Base-by-base conservation (phyloP, 2,329 filamentous ascomycete genomes). In the Xylariaceae sp. region DNA sequence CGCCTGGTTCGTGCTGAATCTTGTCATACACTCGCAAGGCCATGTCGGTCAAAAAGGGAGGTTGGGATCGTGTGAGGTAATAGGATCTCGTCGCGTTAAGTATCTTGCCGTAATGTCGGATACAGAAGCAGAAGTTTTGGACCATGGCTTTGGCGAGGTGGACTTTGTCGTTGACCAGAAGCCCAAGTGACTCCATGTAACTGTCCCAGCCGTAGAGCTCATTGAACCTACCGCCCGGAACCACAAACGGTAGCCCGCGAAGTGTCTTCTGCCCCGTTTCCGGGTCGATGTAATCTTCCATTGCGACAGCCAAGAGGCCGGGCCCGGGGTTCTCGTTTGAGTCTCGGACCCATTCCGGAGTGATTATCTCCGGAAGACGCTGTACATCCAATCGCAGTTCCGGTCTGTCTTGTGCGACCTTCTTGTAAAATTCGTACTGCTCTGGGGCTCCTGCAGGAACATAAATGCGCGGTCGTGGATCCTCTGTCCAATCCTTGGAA, bases 121-220 rank as follows among this genome's bases (percentile, higher is more conserved):
- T 97, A 68, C 89, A 95, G 72, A 98, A 98, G 64, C 89, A 94
- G 64, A 97, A 97, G 69, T 98, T 95, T 55, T 79, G 74, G 38
- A 97, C 90, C 89, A 98, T 97, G 37, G 85, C 79, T 70, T 96
- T 95, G 52, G 89, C 89, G 41, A 97, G 71, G 56, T 96, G 82
- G 17, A 89, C 81, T 44, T 87, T 83, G 60, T 93, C 87, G 59
- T 91, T 89, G 54, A 89, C 80, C 44, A 97, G 72, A 44, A 98
- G 75, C 15, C 93, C 93, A 3, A 97, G 73, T 4, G 91, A 93
- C 63, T 91, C 88, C 89, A 98, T 97, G 71, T 97, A 98, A 63
- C 89, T 96, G 66, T 98, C 93, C 93, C 93, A 98, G 35, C 91
- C 91, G 62, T 98, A 98, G 17, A 98, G 69, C 64, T 98, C 93